Base-by-base conservation (phyloP, 805 yeast genomes). In the Phaffomyces thermotolerans region DNA sequence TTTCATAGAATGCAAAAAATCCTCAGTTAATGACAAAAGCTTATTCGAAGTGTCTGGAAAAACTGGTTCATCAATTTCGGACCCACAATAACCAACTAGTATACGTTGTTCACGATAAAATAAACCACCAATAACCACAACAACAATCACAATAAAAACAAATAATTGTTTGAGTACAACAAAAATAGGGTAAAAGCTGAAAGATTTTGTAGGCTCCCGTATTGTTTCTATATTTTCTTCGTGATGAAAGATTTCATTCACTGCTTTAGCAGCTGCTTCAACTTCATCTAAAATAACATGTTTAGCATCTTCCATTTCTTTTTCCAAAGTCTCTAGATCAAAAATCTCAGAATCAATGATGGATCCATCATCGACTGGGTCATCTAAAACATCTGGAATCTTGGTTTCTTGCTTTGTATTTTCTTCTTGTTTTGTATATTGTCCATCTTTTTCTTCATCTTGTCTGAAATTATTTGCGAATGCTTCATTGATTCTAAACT, bases 31-130 rank as follows among this genome's bases (percentile, higher is more conserved):
- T 4, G 60, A 51, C 24, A 76, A 46, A 37, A 60, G 54, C 0
- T 62, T 54, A 27, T 64, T 63, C 6, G 59, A 52, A 8, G 53
- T 37, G 15, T 51, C 56, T 22, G 56, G 57, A 41, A 75, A 62
- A 6, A 74, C 68, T 17, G 72, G 70, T 39, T 64, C 62, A 48
- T 68, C 49, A 13, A 78, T 65, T 53, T 81, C 84, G 30, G 70
- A 64, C 0, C 89, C 89, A 67, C 96, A 88, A 59, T 78, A 88
- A 0, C 96, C 96, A 35, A 78, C 70, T 30, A 75, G 64, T 13
- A 74, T 52, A 34, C 75, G 71, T 57, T 84, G 82, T 47, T 81
- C 81, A 38, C 84, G 66, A 62, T 81, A 82, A 83, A 86, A 78
- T 42, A 73, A 63, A 0, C 68, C 71, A 50, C 70, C 68, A 6